These are phyloP conservation scores for Lumnitzera racemosa DNA, from an alignment of 345 rosid genomes.

Conservation along the genomic window DNA sequence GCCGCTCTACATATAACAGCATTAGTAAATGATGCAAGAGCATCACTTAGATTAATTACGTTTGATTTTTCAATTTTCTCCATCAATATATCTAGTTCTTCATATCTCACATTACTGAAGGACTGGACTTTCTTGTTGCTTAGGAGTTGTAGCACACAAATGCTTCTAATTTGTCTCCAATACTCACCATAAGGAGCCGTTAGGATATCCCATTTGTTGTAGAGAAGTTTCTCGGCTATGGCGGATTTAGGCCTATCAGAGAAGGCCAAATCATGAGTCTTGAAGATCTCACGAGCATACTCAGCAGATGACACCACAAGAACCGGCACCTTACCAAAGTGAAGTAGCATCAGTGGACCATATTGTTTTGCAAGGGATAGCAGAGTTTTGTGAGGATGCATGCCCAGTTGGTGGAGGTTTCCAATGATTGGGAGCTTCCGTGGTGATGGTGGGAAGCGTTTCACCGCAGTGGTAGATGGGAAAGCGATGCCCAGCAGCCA, in stretches of 20 bases:
- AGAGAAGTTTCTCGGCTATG: constrained; percentile 17
- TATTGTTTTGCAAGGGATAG: constrained; percentile 23
- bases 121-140: constrained; percentile 42
- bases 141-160: constrained; percentile 37
- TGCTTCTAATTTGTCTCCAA: constrained; percentile 58
- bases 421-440: constrained; percentile 46
- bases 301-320: constrained; percentile 52
- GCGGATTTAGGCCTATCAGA: constrained; percentile 33
- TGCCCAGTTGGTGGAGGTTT: constrained; percentile 50
- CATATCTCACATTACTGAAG: constrained; percentile 28
- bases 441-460: constrained; percentile 39
- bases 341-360: constrained; percentile 61
- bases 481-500: neutral
- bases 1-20: constrained; percentile 39
- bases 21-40: constrained; percentile 18
- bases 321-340: constrained; percentile 34
- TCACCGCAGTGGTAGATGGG: neutral
- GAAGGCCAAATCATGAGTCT: constrained; percentile 45
- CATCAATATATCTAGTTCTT: constrained; percentile 29
- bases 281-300: constrained; percentile 35
- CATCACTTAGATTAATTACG: constrained; percentile 31
- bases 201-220: constrained; percentile 27
- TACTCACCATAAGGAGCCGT: constrained; percentile 56
- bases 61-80: constrained; percentile 17
- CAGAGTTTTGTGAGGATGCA: constrained; percentile 40